Conservation (phyloP, 2,329 filamentous ascomycete species). For the Hymenoscyphus fructigenus region DNA sequence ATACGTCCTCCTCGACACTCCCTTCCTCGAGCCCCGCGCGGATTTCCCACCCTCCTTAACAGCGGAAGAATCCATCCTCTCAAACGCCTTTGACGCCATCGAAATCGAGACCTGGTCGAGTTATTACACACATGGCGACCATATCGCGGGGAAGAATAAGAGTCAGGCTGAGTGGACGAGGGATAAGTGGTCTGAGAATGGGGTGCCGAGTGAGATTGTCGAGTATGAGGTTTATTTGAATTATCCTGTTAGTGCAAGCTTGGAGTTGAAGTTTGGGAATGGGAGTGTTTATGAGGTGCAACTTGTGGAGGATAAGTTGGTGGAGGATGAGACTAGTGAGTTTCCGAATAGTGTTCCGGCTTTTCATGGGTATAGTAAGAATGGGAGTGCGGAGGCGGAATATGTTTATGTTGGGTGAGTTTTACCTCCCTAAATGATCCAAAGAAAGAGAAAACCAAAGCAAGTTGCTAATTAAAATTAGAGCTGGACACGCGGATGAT, state of each 20-base stretch:
- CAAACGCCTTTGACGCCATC: neutral
- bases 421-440: too few species aligned
- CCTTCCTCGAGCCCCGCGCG: neutral
- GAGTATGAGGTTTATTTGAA: constrained; percentile 59
- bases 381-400: constrained; percentile 63
- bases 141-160: constrained; percentile 5
- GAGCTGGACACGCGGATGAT: constrained; percentile 2
- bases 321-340: constrained; percentile 74
- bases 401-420: constrained; percentile 18
- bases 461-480: neutral
- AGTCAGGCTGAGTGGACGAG: neutral
- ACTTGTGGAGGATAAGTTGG: constrained; percentile 75
- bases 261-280: constrained; percentile 46
- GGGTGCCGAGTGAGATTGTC: constrained; percentile 14
- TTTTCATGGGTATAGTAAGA: constrained; percentile 91
- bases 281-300: constrained; percentile 67
- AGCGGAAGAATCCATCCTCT: neutral
- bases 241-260: constrained; percentile 57
- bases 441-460: neutral
- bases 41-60: neutral
- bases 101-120: constrained; percentile 2
- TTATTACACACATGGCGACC: neutral
- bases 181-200: neutral
- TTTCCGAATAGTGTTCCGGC: constrained; percentile 73
- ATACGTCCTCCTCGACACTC: neutral